Percentiles rank a stretch among this genome's conserved stretches.
Conservation (phyloP, 108 stramenopile species). For the Skeletonema costatum region DNA sequence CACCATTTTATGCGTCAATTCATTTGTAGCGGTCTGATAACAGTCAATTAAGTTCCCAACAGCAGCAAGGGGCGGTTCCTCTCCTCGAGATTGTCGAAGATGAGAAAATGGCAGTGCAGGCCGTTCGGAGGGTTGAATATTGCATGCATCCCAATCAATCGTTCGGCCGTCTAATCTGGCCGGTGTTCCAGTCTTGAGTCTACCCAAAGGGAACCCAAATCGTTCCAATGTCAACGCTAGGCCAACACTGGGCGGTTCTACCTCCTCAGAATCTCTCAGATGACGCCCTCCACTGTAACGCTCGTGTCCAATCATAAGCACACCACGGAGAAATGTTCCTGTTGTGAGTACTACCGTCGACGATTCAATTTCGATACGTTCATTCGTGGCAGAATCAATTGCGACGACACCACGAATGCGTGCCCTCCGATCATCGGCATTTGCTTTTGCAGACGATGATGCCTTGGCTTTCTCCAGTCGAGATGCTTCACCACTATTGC, state of each 20-base stretch:
- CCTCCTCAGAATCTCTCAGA: conserved; percentile 89
- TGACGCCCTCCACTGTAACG: conserved; percentile 93
- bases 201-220: conserved; percentile 87
- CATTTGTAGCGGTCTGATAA: conserved; percentile 86
- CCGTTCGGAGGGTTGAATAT: conserved; percentile 86
- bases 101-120: conserved; percentile 88
- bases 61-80: conserved; percentile 73
- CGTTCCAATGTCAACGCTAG: conserved; percentile 89
- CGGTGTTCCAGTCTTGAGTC: conserved; percentile 98
- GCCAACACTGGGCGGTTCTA: conserved; percentile 94
- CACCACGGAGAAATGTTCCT: conserved; percentile 96
- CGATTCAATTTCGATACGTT: conserved; percentile 58
- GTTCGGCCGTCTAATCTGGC: conserved; percentile 92
- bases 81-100: conserved; percentile 74
- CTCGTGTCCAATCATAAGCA: conserved; percentile 83
- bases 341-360: conserved; percentile 94
- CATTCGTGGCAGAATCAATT: conserved; percentile 64
- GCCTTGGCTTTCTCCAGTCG: conserved; percentile 38
- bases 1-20: conserved; percentile 91
- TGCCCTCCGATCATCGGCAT: conserved; percentile 46
- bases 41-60: conserved; percentile 68
- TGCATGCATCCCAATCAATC: conserved; percentile 90
- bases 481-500: conserved; percentile 12
- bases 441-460: conserved; percentile 39
- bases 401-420: conserved; percentile 80